Base-by-base conservation (phyloP, 1,284 basidiomycete species). In the Rhodotorula sp. region DNA sequence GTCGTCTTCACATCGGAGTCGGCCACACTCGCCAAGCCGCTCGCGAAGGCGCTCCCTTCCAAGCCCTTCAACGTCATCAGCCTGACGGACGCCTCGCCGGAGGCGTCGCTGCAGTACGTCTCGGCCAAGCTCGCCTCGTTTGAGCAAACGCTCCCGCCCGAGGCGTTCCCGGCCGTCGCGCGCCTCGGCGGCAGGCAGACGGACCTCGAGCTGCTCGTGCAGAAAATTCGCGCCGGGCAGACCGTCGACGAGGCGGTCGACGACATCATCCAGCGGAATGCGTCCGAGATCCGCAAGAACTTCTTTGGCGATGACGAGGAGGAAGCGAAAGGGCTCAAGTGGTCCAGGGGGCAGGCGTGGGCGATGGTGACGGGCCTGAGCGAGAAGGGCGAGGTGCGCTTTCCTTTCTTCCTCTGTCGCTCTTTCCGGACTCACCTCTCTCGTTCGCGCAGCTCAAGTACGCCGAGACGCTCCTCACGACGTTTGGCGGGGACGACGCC, bases 401-500 rank as follows among this genome's bases (percentile, higher is more conserved):
- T 46, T 12, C 32, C 51, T 41, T n/a, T 5, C n/a, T 19, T 32
- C 21, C 53, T 50, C n/a, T 29, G 37, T 60, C 7, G 27, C 27
- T 9, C 51, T 29, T 22, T 29, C 48, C 22, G 1, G 41, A 50
- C 32, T 51, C 63, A n/a, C 15, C n/a, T 22, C 21, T 15, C 59
- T 10, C n/a, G 8, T 10, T 13, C 15, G 7, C 12, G 44, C 63
- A 92, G 91, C 82, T 91, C 25, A 85, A 90, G 19, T 98, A 97
- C 81, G 88, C 93, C 70, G 88, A 93, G 53, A 84, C 92, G 17
- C 83, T 99, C 66, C 82, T 91, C 69, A 89, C 92, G 65, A 91
- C 92, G 92, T 1, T 98, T 97, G 88, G 97, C 94, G 81, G 92
- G 91, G 89, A 94, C 78, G 94, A 97, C 80, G 83, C 84, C 22